Evolutionary conservation across 805 yeast species (phyloP), one percentile per base, ranked within the genome.

Genomic region (Candida incommunis): DNA sequence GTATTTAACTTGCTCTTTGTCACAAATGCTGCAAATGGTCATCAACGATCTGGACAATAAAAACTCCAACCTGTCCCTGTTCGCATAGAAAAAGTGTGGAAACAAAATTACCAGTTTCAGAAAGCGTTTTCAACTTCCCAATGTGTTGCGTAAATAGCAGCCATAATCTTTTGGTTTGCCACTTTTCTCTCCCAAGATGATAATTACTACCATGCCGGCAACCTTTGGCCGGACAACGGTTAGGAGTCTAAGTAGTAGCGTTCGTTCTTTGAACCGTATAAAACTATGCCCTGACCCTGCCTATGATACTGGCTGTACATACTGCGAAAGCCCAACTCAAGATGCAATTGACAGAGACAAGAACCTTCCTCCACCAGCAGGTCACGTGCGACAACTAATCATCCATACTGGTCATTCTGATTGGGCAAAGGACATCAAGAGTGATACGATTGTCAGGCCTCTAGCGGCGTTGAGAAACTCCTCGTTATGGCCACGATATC

Each of bases 231-330:
- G n/a, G n/a, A n/a, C n/a, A n/a, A n/a, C n/a, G n/a, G n/a, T n/a
- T n/a, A n/a, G n/a, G n/a, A n/a, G n/a, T n/a, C n/a, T n/a, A n/a
- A n/a, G n/a, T n/a, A n/a, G n/a, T n/a, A n/a, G n/a, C n/a, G n/a
- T n/a, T n/a, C n/a, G n/a, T n/a, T n/a, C n/a, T n/a, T n/a, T 25
- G 27, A 7, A 13, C 27, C 27, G 27, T 25, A 25, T 7, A 25
- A 25, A 25, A 25, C 7, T 25, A 40, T 76, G 82, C 51, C 82
- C 82, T 0, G 54, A 56, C 5, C 80, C 82, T 1, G 48, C 41
- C 4, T 61, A 59, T 42, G 80, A 77, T 48, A 75, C 82, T 0
- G 82, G 82, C 0, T 78, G 84, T 54, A 78, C 85, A 0, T 63
- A 57, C 48, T 81, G 87, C 51, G 53, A 59, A 37, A 65, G 20